These are phyloP conservation scores for Parathielavia hyrcaniae DNA, from an alignment of 495 filamentous ascomycete species.

Conservation along the genomic window DNA sequence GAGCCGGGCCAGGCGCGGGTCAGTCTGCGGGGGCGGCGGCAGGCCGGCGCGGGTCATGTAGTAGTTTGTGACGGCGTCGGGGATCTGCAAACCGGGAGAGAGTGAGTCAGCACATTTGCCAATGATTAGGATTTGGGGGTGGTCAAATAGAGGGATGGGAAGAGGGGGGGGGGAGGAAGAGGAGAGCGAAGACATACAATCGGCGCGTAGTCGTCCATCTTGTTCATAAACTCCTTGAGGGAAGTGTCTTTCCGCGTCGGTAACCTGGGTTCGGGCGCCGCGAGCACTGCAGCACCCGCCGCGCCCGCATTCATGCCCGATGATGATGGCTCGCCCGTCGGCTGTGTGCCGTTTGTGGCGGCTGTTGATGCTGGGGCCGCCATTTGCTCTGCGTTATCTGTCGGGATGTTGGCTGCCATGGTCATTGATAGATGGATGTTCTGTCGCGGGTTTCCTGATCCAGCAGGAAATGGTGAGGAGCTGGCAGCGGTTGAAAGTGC, in stretches of 20 bases:
- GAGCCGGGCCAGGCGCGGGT: constrained; percentile 80
- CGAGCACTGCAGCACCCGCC: background rate
- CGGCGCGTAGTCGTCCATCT: constrained; percentile 98
- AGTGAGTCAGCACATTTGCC: constrained; percentile 6
- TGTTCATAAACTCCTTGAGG: constrained; percentile 80
- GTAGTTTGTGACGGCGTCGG: constrained; percentile 94
- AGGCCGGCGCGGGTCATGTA: constrained; percentile 95
- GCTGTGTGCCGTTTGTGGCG: constrained; percentile 19
- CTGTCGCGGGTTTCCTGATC: background rate
- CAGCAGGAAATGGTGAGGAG: background rate
- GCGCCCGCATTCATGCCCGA: background rate
- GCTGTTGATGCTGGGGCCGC: background rate
- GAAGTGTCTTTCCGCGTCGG: constrained; percentile 83
- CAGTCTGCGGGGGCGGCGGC: constrained; percentile 78
- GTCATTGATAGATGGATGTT: constrained; percentile 7
- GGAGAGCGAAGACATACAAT: constrained; percentile 60
- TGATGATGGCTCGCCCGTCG: background rate
- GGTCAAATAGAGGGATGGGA: too few species aligned
- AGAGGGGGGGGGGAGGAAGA: too few species aligned
- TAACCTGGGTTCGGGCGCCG: constrained; percentile 35
- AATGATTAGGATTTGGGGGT: background rate
- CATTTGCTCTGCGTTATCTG: constrained; percentile 19
- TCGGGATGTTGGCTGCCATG: constrained; percentile 25
- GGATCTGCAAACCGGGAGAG: constrained; percentile 58
- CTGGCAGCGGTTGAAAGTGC: background rate